Evolutionary conservation across 2,329 filamentous ascomycete genomes (phyloP).

Genomic region (Ophiocordyceps camponoti-rufipedis): DNA sequence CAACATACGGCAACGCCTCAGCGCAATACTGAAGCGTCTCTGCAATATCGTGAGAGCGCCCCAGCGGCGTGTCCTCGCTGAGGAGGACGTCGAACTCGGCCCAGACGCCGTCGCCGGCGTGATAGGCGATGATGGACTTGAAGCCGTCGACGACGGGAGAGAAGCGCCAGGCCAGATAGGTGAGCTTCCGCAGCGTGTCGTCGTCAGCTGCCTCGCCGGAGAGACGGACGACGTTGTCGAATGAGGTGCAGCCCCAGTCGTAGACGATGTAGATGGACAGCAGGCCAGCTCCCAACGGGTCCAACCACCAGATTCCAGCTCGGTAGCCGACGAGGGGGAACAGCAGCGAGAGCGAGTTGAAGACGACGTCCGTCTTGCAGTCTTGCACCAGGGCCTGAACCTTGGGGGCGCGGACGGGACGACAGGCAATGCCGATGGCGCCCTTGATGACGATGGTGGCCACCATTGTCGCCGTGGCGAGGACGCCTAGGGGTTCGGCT

Average conservation of each 20-base stretch:
- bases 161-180: conserved; percentile 15
- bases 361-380: conserved; percentile 53
- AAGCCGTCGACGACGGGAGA: conserved; percentile 13
- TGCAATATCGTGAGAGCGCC: conserved; percentile 14
- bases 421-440: conserved; percentile 68
- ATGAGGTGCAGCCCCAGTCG: conserved; percentile 43
- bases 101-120: conserved; percentile 15
- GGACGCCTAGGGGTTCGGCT: conserved; percentile 11
- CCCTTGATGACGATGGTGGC: conserved; percentile 64
- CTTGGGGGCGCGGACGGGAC: conserved; percentile 62
- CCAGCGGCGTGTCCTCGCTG: conserved; percentile 12
- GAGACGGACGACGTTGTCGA: conserved; percentile 12
- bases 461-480: conserved; percentile 32
- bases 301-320: conserved; percentile 47
- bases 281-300: conserved; percentile 39
- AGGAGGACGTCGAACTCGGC: conserved; percentile 14
- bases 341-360: conserved; percentile 76
- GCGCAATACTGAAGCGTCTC: conserved; percentile 17
- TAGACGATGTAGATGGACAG: conserved; percentile 50
- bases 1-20: conserved; percentile 12
- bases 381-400: conserved; percentile 47
- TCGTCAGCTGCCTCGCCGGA: conserved; percentile 14
- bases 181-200: conserved; percentile 12
- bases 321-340: conserved; percentile 54
- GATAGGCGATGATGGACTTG: conserved; percentile 16